Evolutionary conservation across 257 asterid genomes (phyloP).

Genomic region (Solanum pennellii): DNA sequence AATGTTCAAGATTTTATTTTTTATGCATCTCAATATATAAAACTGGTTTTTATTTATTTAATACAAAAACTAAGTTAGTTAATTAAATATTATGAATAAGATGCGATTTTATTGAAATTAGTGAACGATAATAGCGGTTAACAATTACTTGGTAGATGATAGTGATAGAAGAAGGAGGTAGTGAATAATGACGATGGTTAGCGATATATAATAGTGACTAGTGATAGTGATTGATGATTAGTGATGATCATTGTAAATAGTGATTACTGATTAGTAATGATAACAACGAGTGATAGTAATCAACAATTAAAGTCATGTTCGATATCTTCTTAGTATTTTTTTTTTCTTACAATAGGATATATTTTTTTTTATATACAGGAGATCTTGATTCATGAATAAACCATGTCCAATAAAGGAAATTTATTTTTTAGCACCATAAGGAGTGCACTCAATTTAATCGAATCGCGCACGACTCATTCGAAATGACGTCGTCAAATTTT

Average conservation of each 20-base stretch:
- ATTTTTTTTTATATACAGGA: not conserved
- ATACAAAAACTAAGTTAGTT: not conserved
- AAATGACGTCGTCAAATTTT: too few relatives aligned
- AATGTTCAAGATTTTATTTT: not conserved
- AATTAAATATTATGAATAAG: not conserved
- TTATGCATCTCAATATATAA: not conserved
- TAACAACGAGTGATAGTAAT: not conserved
- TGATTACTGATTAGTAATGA: not conserved
- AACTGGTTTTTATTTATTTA: not conserved
- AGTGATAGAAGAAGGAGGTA: not conserved
- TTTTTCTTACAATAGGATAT: not conserved
- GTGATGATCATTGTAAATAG: not conserved
- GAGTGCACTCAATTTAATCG: not conserved
- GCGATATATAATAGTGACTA: not conserved
- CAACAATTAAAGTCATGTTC: not conserved
- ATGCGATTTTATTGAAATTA: not conserved
- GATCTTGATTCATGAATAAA: not conserved
- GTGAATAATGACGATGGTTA: not conserved
- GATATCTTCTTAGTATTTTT: not conserved
- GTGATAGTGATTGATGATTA: not conserved
- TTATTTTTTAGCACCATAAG: not conserved
- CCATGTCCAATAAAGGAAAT: not conserved
- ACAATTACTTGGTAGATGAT: not conserved
- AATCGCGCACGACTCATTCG: not conserved
- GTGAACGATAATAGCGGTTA: not conserved